phyloP scores from a whole-genome alignment of 2,329 filamentous ascomycete species.

The Hypoxylon rubiginosum region DNA sequence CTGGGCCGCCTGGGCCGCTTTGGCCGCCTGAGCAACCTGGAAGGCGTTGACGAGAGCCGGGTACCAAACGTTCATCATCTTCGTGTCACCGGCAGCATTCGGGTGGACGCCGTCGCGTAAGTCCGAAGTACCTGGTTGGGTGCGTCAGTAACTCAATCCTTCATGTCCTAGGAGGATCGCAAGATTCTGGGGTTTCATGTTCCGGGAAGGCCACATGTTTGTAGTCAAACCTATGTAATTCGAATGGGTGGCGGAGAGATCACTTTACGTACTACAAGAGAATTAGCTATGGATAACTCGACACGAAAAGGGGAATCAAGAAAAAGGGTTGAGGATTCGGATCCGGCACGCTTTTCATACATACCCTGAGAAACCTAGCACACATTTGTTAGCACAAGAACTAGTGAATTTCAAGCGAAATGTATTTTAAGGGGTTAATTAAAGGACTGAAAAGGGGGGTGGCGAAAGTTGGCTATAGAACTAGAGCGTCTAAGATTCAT shows the following conservation, averaged over 20 bases:
- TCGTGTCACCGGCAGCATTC: constrained; percentile 56
- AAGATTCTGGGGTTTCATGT: background rate
- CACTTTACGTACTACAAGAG: background rate
- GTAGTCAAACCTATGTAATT: background rate
- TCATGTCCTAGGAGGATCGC: background rate
- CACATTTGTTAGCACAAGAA: background rate
- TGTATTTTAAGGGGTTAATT: background rate
- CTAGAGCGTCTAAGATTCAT: too few relatives aligned
- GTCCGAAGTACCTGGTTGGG: constrained; percentile 43
- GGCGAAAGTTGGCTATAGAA: too few relatives aligned
- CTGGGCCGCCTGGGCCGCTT: constrained; percentile 28
- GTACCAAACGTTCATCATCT: constrained; percentile 55
- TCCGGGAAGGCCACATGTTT: background rate
- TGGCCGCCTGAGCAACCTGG: constrained; percentile 45
- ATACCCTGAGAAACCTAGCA: background rate
- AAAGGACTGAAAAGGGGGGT: background rate
- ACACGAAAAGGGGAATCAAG: background rate
- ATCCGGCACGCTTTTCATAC: background rate
- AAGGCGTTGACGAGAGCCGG: constrained; percentile 49
- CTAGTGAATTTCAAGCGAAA: background rate
- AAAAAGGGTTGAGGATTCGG: background rate
- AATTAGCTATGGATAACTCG: background rate
- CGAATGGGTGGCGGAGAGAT: background rate
- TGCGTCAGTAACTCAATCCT: background rate
- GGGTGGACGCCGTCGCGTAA: constrained; percentile 58